Base-by-base conservation (phyloP, 2,329 filamentous ascomycete genomes). In the Colletotrichum chrysophilum region DNA sequence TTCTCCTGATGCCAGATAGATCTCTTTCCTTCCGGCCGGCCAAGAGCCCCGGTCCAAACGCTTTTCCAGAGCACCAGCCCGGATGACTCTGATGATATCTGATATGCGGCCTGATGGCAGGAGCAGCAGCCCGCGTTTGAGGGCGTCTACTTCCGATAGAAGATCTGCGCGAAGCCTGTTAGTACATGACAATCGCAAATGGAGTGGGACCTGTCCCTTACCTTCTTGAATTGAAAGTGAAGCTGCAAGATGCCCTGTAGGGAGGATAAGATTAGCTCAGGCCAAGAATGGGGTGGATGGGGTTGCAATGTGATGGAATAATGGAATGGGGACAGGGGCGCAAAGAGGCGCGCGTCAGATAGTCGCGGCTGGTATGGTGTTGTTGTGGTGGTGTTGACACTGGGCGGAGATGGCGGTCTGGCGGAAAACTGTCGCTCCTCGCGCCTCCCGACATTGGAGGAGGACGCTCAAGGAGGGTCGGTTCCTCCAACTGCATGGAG, bases 191-290 rank as follows among this genome's bases (percentile, higher is more conserved):
- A 32, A 52, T 75, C 64, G 43, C 52, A 21, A 55, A 70, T 70
- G 30, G 52, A 60, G 67, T 61, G 48, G 68, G 71, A 71, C 43
- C 28, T 72, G 36, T 70, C 62, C 79, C 85, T 82, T 85, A 97
- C 96, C 92, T 98, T 98, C 86, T 98, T 99, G 89, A 98, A 98
- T 85, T 98, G 96, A 84, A 99, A 99, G 84, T 98, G 96, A 74
- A 99, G 91, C 86, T 98, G 96, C 74, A 99, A 88, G 80, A 98
- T 98, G 69, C 96, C 96, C 95, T 97, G 82, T 78, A 75, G 74
- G 79, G 64, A 66, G 66, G 78, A 75, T 75, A 73, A 79, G 34
- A 77, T 84, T 75, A 84, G 82, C 76, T 78, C 73, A 73, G 64
- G 73, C 70, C 73, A 67, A 36, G 70, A 70, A 76, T 77, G 71